phyloP scores from a whole-genome alignment of 2,329 filamentous ascomycete species.

The Fusarium tuaranense region DNA sequence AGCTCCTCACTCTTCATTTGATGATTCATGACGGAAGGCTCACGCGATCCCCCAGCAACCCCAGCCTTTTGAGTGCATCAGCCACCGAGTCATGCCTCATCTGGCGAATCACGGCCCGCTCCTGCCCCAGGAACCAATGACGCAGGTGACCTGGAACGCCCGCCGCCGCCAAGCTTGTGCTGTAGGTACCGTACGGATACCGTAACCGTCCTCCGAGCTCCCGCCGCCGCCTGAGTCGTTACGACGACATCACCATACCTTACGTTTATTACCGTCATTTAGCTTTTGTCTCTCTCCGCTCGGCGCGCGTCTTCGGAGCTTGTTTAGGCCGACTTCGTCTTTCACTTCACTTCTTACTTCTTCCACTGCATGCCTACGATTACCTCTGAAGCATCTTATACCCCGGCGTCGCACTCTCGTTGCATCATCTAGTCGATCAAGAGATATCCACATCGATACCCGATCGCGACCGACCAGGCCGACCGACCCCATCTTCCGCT shows the following conservation, averaged over 20 bases:
- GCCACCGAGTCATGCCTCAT: conserved; percentile 12
- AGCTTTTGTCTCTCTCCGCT: conserved; percentile 18
- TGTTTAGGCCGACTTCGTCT: background rate
- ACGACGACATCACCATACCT: conserved; percentile 32
- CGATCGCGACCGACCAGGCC: conserved; percentile 20
- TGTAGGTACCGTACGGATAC: background rate
- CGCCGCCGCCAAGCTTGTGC: conserved; percentile 20
- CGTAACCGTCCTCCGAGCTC: conserved; percentile 29
- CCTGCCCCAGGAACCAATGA: conserved; percentile 31
- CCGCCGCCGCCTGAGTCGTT: conserved; percentile 8
- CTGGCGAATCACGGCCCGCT: conserved; percentile 27
- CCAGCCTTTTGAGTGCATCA: conserved; percentile 16
- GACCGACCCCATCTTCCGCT: conserved; percentile 27
- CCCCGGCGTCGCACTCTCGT: conserved; percentile 23
- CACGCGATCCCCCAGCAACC: conserved; percentile 29
- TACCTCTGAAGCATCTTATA: conserved; percentile 17
- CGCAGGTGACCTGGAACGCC: conserved; percentile 39
- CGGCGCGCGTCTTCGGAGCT: conserved; percentile 26
- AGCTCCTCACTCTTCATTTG: background rate
- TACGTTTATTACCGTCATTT: conserved; percentile 23
- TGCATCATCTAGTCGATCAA: conserved; percentile 22
- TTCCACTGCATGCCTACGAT: conserved; percentile 30
- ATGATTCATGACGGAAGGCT: conserved; percentile 35
- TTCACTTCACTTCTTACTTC: conserved; percentile 3
- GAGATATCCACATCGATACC: conserved; percentile 21